A percentile compares a stretch with the other conserved stretches of the same genome.
Evolutionary conservation across 2,329 filamentous ascomycete genomes (phyloP).

Genomic region (Apiospora hydei): DNA sequence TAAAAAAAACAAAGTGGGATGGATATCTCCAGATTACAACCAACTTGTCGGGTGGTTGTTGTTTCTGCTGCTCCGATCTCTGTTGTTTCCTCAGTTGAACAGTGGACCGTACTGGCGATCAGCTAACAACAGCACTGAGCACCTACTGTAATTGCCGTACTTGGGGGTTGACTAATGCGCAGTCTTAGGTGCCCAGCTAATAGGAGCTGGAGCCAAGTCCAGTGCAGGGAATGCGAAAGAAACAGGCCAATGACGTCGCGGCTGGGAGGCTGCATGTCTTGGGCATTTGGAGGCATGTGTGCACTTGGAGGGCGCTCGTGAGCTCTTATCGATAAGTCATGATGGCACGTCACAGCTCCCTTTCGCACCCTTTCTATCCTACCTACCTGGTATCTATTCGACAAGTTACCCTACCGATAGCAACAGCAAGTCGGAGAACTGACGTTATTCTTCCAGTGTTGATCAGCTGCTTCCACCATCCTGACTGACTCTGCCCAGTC

Average conservation of each 20-base stretch:
- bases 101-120: background rate
- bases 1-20: slow-evolving; percentile 10
- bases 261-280: slow-evolving; percentile 24
- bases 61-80: background rate
- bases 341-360: slow-evolving; percentile 18
- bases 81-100: background rate
- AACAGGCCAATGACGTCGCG: slow-evolving; percentile 6
- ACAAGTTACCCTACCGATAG: background rate
- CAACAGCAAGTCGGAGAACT: background rate
- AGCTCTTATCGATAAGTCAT: slow-evolving; percentile 29
- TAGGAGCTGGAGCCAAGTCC: background rate
- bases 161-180: background rate
- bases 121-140: background rate
- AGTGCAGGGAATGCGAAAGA: background rate
- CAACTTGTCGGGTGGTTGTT: slow-evolving; percentile 1
- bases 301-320: slow-evolving; percentile 24
- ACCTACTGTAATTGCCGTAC: background rate
- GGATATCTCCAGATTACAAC: slow-evolving; percentile 16
- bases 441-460: background rate
- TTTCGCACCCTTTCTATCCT: no score
- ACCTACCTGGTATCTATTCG: background rate
- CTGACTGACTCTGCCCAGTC: background rate
- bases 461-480: background rate
- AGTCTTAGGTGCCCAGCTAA: background rate
- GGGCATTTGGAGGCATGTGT: slow-evolving; percentile 22